Evolutionary conservation across 2,329 filamentous ascomycete genomes (phyloP).

Genomic region (Verticillium tricorpus): DNA sequence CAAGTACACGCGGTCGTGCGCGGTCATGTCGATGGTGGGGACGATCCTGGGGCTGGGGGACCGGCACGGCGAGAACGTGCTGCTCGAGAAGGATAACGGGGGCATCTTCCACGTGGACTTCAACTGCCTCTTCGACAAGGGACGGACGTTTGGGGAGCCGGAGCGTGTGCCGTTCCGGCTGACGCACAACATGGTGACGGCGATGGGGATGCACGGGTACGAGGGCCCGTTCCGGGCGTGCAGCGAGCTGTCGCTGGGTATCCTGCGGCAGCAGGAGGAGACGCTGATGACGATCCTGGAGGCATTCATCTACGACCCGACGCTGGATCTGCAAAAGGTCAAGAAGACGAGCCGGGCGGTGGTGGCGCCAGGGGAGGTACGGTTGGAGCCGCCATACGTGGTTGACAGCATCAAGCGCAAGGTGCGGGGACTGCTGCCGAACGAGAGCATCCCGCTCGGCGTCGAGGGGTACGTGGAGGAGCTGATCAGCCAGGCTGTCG

Average conservation of each 20-base stretch:
- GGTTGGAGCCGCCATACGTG: constrained; percentile 64
- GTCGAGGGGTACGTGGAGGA: constrained; percentile 98
- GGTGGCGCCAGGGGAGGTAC: constrained; percentile 35
- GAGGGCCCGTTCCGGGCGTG: constrained; percentile 90
- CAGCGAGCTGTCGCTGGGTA: constrained; percentile 79
- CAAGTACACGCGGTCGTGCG: constrained; percentile 86
- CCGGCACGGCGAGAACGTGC: constrained; percentile 93
- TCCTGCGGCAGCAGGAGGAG: constrained; percentile 88
- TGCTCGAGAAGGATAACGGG: constrained; percentile 89
- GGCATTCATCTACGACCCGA: constrained; percentile 95
- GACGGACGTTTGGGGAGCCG: constrained; percentile 88
- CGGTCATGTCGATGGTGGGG: constrained; percentile 99
- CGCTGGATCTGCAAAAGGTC: constrained; percentile 78
- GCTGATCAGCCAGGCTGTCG: constrained; percentile 80
- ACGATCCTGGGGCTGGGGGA: constrained; percentile 92
- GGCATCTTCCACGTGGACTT: constrained; percentile 98
- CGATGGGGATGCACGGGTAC: constrained; percentile 91
- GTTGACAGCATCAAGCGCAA: constrained; percentile 86
- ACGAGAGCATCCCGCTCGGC: constrained; percentile 87
- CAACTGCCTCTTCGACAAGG: constrained; percentile 99
- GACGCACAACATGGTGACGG: constrained; percentile 97
- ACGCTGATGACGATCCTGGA: constrained; percentile 96
- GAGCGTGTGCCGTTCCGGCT: constrained; percentile 94
- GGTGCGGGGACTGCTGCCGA: constrained; percentile 74
- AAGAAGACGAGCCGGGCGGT: constrained; percentile 51